A percentile compares a stretch with the other conserved stretches of the same genome.
Conservation (phyloP, 2,329 filamentous ascomycete species). For the Diaporthe helianthi region DNA sequence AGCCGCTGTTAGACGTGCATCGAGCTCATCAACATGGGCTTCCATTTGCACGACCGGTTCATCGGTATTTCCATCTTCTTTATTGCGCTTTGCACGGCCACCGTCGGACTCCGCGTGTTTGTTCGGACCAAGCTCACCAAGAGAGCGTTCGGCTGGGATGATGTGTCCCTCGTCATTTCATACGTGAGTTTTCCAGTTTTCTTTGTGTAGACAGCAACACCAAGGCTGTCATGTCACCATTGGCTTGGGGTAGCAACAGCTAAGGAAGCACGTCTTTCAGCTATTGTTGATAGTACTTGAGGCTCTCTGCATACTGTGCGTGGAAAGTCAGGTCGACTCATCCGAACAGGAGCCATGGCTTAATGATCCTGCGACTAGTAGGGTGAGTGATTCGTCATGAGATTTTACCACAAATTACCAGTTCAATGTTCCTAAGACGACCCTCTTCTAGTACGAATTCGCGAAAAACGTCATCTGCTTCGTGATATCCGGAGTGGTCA, state of each 20-base stretch:
- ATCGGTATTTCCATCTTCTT: conserved; percentile 31
- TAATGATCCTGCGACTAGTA: neutral
- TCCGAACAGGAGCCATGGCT: conserved; percentile 10
- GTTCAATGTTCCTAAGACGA: neutral
- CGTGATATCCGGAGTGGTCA: conserved; percentile 30
- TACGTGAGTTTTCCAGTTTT: conserved; percentile 11
- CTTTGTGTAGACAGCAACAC: neutral
- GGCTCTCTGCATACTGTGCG: neutral
- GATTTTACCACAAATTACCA: fast-evolving
- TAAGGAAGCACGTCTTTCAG: conserved; percentile 1
- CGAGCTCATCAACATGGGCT: neutral
- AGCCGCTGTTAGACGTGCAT: neutral
- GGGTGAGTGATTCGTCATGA: neutral
- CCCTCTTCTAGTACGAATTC: conserved; percentile 14
- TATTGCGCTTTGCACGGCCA: conserved; percentile 29
- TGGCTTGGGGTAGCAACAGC: neutral
- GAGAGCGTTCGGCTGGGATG: conserved; percentile 33
- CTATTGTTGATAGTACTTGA: conserved; percentile 21
- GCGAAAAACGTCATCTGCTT: conserved; percentile 32
- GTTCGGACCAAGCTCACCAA: conserved; percentile 29
- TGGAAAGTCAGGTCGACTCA: neutral
- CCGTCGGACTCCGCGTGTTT: conserved; percentile 29
- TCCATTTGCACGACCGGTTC: conserved; percentile 15
- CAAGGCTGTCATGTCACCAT: neutral
- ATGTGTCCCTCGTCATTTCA: conserved; percentile 29